Evolutionary conservation across 768 basidiomycete genomes (phyloP).

Genomic region (Rhizopogon salebrosus): DNA sequence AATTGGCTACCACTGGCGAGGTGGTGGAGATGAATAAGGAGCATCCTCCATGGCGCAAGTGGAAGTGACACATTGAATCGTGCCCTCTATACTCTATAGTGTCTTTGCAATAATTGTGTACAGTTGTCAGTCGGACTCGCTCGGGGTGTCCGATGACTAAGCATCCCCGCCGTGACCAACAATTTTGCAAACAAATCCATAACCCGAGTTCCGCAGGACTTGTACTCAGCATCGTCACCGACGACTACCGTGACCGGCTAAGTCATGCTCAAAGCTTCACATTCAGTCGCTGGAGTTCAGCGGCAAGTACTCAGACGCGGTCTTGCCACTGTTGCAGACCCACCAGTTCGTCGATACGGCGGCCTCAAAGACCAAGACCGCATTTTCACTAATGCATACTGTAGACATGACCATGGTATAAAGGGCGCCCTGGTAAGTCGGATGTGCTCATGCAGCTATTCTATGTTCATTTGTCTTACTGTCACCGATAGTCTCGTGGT

Average conservation of each 20-base stretch:
- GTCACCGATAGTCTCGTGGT: conserved; percentile 63
- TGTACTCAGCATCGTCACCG: conserved; percentile 3
- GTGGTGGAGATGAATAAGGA: too few relatives aligned
- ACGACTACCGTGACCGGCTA: conserved; percentile 12
- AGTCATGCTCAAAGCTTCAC: conserved; percentile 24
- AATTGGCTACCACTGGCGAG: too few relatives aligned
- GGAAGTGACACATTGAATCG: too few relatives aligned
- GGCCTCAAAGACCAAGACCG: conserved; percentile 93
- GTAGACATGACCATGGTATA: conserved; percentile 83
- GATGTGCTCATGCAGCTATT: not conserved
- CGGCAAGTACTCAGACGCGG: conserved; percentile 13
- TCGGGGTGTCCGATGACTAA: not conserved
- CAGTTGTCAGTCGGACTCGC: too few relatives aligned
- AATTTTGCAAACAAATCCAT: conserved; percentile 1
- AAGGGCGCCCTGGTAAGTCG: conserved; percentile 82
- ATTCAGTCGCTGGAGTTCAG: conserved; percentile 18
- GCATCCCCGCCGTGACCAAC: not conserved
- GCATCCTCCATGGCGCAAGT: too few relatives aligned
- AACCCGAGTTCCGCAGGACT: not conserved
- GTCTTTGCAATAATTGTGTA: too few relatives aligned
- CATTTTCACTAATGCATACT: conserved; percentile 90
- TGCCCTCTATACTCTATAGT: too few relatives aligned
- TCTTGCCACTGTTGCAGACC: conserved; percentile 72
- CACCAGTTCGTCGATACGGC: conserved; percentile 89
- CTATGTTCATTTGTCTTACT: conserved; percentile 1